Percentiles rank a stretch among this genome's conserved stretches.
Conservation (phyloP, 2,329 filamentous ascomycete genomes). For the Lecanoromycetidae sp. region DNA sequence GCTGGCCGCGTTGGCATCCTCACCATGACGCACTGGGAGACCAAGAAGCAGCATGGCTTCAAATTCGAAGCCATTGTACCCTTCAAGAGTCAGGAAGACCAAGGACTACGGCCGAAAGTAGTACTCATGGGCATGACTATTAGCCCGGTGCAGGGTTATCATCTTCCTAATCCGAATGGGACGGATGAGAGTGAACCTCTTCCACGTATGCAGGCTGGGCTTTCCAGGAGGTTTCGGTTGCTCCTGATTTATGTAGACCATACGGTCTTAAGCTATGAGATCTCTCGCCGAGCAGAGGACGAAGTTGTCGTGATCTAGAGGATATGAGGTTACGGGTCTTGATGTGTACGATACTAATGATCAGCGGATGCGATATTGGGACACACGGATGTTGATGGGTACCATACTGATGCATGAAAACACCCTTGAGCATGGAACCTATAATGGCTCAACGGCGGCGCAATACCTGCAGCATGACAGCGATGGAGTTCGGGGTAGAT, state of each 20-base stretch:
- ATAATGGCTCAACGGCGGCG: no score
- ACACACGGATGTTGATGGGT: no score
- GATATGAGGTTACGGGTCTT: neutral
- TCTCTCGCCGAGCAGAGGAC: conserved; percentile 24
- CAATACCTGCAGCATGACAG: no score
- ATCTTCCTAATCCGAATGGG: no score
- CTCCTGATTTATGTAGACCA: conserved; percentile 46
- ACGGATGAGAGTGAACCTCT: no score
- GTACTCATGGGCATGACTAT: conserved; percentile 7
- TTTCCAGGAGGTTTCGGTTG: conserved; percentile 35
- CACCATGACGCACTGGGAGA: conserved; percentile 32
- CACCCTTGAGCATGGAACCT: no score
- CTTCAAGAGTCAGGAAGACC: conserved; percentile 27
- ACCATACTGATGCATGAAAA: no score
- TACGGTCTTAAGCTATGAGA: conserved; percentile 48
- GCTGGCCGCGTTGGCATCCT: conserved; percentile 45
- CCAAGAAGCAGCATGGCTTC: conserved; percentile 30
- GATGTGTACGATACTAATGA: neutral
- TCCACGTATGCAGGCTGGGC: conserved; percentile 26
- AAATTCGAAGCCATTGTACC: conserved; percentile 48
- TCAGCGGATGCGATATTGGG: no score
- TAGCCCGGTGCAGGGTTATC: conserved; percentile 22
- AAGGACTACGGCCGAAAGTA: conserved; percentile 27
- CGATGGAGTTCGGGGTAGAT: no score
- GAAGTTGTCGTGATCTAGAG: neutral